phyloP scores from a whole-genome alignment of 2,329 filamentous ascomycete genomes.

The Xylariaceae sp. region DNA sequence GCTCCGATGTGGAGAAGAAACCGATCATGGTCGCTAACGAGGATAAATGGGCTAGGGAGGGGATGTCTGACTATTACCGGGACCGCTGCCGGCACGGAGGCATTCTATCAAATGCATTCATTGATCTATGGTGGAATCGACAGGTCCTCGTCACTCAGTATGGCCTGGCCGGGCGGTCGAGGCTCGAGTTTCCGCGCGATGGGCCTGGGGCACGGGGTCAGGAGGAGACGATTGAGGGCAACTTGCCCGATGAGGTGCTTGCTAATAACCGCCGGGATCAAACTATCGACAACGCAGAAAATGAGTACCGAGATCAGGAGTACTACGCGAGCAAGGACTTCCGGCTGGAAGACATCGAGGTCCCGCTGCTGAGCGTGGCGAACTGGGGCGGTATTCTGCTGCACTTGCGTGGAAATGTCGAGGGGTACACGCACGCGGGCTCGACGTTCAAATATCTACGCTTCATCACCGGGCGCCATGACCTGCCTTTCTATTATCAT shows the following conservation, averaged over 20 bases:
- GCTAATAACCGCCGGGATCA: constrained; percentile 47
- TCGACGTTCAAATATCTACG: constrained; percentile 65
- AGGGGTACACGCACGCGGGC: constrained; percentile 60
- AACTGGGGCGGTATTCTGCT: constrained; percentile 70
- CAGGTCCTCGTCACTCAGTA: constrained; percentile 68
- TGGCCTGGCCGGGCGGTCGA: constrained; percentile 41
- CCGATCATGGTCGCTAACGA: neutral
- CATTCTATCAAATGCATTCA: constrained; percentile 56
- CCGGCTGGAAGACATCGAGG: constrained; percentile 59
- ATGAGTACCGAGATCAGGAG: constrained; percentile 56
- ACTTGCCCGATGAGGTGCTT: constrained; percentile 50
- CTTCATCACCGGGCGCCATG: constrained; percentile 66
- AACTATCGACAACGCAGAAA: constrained; percentile 42
- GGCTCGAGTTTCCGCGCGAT: constrained; percentile 31
- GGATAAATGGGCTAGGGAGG: constrained; percentile 37
- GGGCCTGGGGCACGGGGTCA: constrained; percentile 30
- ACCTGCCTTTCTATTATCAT: constrained; percentile 67
- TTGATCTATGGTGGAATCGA: constrained; percentile 63
- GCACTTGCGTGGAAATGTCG: constrained; percentile 64
- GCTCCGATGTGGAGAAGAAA: neutral
- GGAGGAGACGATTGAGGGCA: constrained; percentile 55
- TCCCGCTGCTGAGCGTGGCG: constrained; percentile 62
- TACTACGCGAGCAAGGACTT: constrained; percentile 66
- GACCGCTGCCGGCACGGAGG: constrained; percentile 59
- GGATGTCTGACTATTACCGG: constrained; percentile 52